Base-by-base conservation (phyloP, 495 filamentous ascomycete genomes). In the Thozetella sp. region DNA sequence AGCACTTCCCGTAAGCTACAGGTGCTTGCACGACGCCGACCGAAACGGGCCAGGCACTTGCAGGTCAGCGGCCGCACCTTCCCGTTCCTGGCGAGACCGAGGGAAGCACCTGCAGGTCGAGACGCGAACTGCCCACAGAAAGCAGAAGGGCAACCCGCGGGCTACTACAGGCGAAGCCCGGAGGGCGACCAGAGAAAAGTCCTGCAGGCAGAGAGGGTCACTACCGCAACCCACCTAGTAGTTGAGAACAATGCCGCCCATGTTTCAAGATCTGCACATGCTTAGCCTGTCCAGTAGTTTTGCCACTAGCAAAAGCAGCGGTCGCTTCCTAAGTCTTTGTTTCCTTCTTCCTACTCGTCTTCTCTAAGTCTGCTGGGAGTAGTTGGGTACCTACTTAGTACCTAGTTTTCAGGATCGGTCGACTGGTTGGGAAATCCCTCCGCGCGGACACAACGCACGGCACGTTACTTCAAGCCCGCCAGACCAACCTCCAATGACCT, bases 241-340 rank as follows among this genome's bases (percentile, higher is more conserved):
- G 20, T 4, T 10, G n/a, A 48, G 3, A 48, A 20, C 9, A 48
- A 48, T 4, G n/a, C 43, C n/a, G 43, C 10, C n/a, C n/a, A 11
- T 19, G 43, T 48, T 48, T 48, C 43, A 48, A 48, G n/a, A 48
- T 20, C 43, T 48, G 43, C 43, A n/a, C n/a, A n/a, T n/a, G n/a
- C n/a, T n/a, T n/a, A n/a, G n/a, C n/a, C n/a, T n/a, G n/a, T n/a
- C n/a, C n/a, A n/a, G n/a, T n/a, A n/a, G n/a, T n/a, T n/a, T n/a
- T n/a, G n/a, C n/a, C n/a, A n/a, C n/a, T n/a, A n/a, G n/a, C n/a
- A n/a, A n/a, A n/a, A n/a, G n/a, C n/a, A n/a, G n/a, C n/a, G n/a
- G n/a, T n/a, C n/a, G n/a, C n/a, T n/a, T n/a, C n/a, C n/a, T n/a
- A n/a, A n/a, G n/a, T n/a, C n/a, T n/a, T n/a, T n/a, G n/a, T n/a